These are phyloP conservation scores for Rhytidhysteron rufulum DNA, from an alignment of 2,329 filamentous ascomycete genomes.

Conservation along the genomic window DNA sequence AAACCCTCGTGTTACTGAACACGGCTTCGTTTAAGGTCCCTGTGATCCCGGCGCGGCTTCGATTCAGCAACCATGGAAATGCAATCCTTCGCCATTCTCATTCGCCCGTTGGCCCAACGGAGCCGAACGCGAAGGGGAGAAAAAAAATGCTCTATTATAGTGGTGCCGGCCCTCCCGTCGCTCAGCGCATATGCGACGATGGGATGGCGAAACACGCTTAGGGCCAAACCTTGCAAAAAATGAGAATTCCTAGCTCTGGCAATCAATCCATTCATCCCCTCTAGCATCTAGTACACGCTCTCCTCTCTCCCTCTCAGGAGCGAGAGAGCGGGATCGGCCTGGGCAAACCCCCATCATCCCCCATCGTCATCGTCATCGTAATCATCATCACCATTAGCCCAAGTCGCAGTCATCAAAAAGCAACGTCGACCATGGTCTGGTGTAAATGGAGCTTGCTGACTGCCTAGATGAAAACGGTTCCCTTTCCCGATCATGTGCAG, in stretches of 20 bases:
- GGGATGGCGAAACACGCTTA: slow-evolving; percentile 25
- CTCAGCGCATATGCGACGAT: slow-evolving; percentile 18
- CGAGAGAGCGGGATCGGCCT: background rate
- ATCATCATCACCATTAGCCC: no score
- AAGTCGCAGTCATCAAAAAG: no score
- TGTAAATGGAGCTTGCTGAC: no score
- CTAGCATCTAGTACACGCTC: no score
- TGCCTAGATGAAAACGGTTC: background rate
- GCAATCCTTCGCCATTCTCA: slow-evolving; percentile 9
- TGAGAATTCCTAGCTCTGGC: background rate
- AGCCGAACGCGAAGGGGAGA: slow-evolving; percentile 7
- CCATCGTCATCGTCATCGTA: no score
- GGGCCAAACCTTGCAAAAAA: slow-evolving; percentile 1
- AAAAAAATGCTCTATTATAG: slow-evolving; percentile 11
- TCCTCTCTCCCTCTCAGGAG: no score
- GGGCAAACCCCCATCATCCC: no score
- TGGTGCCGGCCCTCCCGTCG: slow-evolving; percentile 27
- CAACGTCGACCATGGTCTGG: no score
- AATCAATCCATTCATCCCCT: no score
- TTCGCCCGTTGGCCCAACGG: slow-evolving; percentile 14
- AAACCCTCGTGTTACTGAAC: background rate
- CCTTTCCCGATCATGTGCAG: background rate
- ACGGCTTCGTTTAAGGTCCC: background rate
- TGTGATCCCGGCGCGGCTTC: slow-evolving; percentile 1
- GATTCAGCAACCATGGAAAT: slow-evolving; percentile 3